phyloP scores from a whole-genome alignment of 148 eudicot species.

The Hydrangea macrophylla region DNA sequence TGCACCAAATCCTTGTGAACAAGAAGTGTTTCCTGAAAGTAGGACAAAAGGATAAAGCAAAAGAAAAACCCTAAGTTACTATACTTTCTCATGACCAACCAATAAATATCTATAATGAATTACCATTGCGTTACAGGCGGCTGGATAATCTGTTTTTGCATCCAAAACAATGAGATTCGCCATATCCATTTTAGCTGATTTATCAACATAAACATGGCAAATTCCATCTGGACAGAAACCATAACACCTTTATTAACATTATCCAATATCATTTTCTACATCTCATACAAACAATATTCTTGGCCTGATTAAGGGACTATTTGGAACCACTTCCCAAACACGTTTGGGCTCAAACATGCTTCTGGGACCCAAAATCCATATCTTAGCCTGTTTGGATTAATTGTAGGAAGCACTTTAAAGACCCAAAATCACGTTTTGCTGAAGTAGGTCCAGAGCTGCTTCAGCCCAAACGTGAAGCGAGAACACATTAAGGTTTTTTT shows the following conservation, averaged over 20 bases:
- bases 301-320: not conserved
- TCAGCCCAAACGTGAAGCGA: too few species aligned
- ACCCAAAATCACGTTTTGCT: too few species aligned
- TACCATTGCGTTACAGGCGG: conserved; percentile 99
- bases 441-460: too few species aligned
- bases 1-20: conserved; percentile 73
- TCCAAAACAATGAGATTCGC: conserved; percentile 74
- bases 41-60: not conserved
- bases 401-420: too few species aligned
- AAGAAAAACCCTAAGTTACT: not conserved
- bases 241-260: conserved; percentile 10
- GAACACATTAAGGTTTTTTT: too few species aligned
- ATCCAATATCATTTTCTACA: conserved; percentile 5
- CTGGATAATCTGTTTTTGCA: conserved; percentile 92
- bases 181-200: conserved; percentile 84
- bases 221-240: conserved; percentile 67
- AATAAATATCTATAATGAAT: not conserved
- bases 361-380: too few species aligned
- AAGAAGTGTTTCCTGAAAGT: conserved; percentile 84
- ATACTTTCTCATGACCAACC: not conserved
- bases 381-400: too few species aligned
- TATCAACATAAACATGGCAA: conserved; percentile 93
- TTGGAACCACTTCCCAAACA: too few species aligned
- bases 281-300: not conserved
- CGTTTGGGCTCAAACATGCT: too few species aligned